phyloP scores from a whole-genome alignment of 805 yeast genomes.

The Wickerhamomyces chambardii region DNA sequence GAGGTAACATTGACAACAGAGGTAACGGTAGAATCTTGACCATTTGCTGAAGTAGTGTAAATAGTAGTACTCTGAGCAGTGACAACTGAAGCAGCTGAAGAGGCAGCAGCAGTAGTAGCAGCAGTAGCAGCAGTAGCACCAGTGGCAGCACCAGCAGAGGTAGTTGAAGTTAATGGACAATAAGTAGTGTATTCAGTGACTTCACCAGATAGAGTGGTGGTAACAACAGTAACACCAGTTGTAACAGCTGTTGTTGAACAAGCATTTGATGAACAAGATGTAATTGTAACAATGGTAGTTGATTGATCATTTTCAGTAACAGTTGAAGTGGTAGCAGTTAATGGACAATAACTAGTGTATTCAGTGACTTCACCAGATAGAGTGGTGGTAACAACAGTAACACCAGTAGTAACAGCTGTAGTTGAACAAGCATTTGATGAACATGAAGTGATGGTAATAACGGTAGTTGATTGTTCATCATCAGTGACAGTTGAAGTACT shows the following conservation, averaged over 20 bases:
- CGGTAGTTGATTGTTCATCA: background rate
- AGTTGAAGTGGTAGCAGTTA: conserved; percentile 1
- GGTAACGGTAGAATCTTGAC: no score
- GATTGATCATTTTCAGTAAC: background rate
- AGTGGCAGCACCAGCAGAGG: conserved; percentile 2
- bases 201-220: background rate
- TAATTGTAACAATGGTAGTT: background rate
- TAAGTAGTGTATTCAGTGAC: background rate
- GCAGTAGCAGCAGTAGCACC: background rate
- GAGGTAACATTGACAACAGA: no score
- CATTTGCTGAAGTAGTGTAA: no score
- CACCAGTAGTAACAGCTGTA: background rate
- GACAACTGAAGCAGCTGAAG: no score
- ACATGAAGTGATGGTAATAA: conserved; percentile 1
- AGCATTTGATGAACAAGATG: background rate
- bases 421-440: background rate
- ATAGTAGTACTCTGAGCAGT: no score
- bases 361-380: background rate
- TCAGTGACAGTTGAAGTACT: background rate
- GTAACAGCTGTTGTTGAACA: background rate
- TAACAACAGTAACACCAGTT: background rate
- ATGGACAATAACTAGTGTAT: background rate
- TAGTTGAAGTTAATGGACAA: background rate
- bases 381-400: background rate
- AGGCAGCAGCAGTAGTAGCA: background rate